Conservation (phyloP, 1,284 basidiomycete species). For the Ustilago curta region DNA sequence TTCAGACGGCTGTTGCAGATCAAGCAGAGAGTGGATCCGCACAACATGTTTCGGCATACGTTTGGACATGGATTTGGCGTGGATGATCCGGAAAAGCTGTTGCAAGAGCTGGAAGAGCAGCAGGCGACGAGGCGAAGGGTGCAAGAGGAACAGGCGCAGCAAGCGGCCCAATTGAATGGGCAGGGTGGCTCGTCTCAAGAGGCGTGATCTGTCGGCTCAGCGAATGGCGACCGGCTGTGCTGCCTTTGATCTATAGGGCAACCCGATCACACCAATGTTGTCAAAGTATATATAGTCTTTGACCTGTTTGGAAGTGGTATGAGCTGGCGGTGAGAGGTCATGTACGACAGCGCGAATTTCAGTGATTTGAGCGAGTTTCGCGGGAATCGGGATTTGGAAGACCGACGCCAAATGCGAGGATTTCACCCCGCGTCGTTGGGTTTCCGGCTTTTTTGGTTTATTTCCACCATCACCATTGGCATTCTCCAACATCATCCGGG, state of each 20-base stretch:
- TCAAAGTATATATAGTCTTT: not conserved
- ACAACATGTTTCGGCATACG: conserved; percentile 55
- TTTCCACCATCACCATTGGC: conserved; percentile 14
- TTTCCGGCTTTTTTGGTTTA: conserved; percentile 8
- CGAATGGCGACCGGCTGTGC: not conserved
- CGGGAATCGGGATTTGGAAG: conserved; percentile 43
- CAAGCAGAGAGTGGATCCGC: conserved; percentile 57
- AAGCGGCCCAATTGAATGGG: conserved; percentile 23
- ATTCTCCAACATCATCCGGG: not conserved
- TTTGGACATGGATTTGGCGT: conserved; percentile 47
- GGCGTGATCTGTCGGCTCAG: not conserved
- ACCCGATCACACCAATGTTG: not conserved
- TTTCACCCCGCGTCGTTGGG: conserved; percentile 26
- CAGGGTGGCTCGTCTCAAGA: conserved; percentile 22
- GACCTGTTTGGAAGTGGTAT: not conserved
- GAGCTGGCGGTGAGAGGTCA: not conserved
- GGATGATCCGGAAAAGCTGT: conserved; percentile 26
- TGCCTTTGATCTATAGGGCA: not conserved
- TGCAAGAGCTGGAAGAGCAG: conserved; percentile 26
- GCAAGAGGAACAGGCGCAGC: conserved; percentile 29
- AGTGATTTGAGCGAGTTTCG: conserved; percentile 4
- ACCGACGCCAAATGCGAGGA: conserved; percentile 12
- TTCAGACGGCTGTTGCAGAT: conserved; percentile 48
- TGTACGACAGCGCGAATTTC: not conserved
- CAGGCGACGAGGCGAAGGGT: conserved; percentile 16